phyloP scores from a whole-genome alignment of 2,329 filamentous ascomycete genomes.

The Pseudogymnoascus sp. region DNA sequence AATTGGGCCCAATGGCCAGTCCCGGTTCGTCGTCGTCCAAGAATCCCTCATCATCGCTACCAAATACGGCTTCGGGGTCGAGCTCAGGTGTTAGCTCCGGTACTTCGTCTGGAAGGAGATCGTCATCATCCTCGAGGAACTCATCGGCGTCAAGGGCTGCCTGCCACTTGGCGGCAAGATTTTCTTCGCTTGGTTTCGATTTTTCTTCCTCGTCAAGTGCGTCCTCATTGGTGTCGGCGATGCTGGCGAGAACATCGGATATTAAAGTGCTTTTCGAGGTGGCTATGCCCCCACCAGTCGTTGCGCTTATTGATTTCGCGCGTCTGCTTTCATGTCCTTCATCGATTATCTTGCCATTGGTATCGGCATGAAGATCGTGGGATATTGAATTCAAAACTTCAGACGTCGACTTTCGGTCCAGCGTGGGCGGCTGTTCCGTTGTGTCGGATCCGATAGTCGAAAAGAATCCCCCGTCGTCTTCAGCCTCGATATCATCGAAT shows the following conservation, averaged over 20 bases:
- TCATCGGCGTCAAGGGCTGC: constrained; percentile 72
- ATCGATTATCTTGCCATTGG: constrained; percentile 17
- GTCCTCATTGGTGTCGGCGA: constrained; percentile 31
- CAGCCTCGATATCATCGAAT: constrained; percentile 33
- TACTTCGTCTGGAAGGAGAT: constrained; percentile 48
- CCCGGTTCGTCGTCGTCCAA: constrained; percentile 47
- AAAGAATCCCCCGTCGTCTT: constrained; percentile 52
- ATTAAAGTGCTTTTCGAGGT: constrained; percentile 23
- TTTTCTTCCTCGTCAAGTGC: constrained; percentile 14
- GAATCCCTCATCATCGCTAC: constrained; percentile 80
- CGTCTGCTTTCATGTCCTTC: constrained; percentile 15
- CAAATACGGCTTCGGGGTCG: constrained; percentile 58
- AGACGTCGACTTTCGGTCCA: constrained; percentile 63
- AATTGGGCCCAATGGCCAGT: constrained; percentile 20
- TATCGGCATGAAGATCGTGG: constrained; percentile 24
- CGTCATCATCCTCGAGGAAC: constrained; percentile 45
- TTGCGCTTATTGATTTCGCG: constrained; percentile 17
- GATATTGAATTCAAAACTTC: constrained; percentile 51
- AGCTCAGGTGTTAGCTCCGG: constrained; percentile 38
- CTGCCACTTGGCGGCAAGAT: constrained; percentile 74
- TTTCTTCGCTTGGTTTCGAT: constrained; percentile 37
- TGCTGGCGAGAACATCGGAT: constrained; percentile 21
- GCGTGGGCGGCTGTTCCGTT: constrained; percentile 24
- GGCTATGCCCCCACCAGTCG: constrained; percentile 22
- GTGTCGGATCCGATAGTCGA: constrained; percentile 23